Base-by-base conservation (phyloP, 805 yeast species). In the Hanseniaspora vineae region DNA sequence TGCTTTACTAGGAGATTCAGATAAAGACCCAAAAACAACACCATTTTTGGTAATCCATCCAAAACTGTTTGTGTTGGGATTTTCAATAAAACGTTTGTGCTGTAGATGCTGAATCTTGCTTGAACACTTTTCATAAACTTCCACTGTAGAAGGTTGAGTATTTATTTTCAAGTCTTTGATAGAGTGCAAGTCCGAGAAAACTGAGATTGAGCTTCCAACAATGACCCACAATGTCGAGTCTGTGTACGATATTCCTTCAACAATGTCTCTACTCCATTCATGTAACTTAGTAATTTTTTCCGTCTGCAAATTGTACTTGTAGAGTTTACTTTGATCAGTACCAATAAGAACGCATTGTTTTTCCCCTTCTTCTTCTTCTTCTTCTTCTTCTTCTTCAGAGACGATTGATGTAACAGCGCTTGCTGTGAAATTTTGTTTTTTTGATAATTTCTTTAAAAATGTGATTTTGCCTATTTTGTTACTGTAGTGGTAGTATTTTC, bases 31-130 rank as follows among this genome's bases (percentile, higher is more conserved):
- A 54, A 70, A 69, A 0, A 73, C 69, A 0, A 73, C 58, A 2
- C 79, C 80, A 5, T 68, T 64, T 11, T 67, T 62, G 9, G 73
- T 73, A 5, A 73, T 51, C 76, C 78, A 70, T 0, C 75, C 77
- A 55, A 72, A 71, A 13, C 49, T 50, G 2, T 50, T 42, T 6
- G 14, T 35, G 10, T 31, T 23, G 2, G 29, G 29, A 29, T 44
- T 42, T n/a, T 44, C 45, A 33, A 44, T 29, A 23, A 20, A 46
- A 48, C n/a, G 51, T 48, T 12, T 55, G 48, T 43, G 53, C 51
- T 1, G 62, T 49, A 9, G 60, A 50, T 48, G 68, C 66, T 47
- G 60, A 67, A 17, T 52, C 58, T 35, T 29, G 13, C 68, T 67
- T 20, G 55, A 51, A 10, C 63, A 60, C 29, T 54, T 57, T 1